Percentiles rank a stretch among this genome's conserved stretches.
Evolutionary conservation across 257 asterid species (phyloP).

Genomic region (Leonotis leonurus): DNA sequence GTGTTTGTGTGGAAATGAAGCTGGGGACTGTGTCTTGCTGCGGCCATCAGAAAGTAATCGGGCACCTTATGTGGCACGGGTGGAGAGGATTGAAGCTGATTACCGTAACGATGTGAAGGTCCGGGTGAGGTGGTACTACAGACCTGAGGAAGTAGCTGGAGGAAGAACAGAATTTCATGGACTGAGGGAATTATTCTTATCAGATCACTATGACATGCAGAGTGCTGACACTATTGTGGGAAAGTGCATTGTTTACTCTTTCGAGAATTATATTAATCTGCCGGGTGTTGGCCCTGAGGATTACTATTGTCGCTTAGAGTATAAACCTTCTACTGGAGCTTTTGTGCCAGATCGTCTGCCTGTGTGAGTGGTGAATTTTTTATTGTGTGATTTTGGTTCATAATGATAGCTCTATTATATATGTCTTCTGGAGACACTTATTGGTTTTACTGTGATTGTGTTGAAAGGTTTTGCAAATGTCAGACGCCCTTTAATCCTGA

Average conservation of each 20-base stretch:
- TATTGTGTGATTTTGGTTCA: neutral
- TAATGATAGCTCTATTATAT: neutral
- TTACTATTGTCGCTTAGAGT: slow-evolving; percentile 55
- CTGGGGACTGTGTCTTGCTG: slow-evolving; percentile 62
- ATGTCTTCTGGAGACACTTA: slow-evolving; percentile 14
- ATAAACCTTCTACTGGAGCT: slow-evolving; percentile 44
- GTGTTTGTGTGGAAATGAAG: slow-evolving; percentile 30
- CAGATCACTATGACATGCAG: slow-evolving; percentile 54
- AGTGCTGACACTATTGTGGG: slow-evolving; percentile 63
- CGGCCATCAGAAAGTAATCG: slow-evolving; percentile 32
- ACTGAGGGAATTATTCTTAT: slow-evolving; percentile 49
- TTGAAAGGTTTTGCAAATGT: slow-evolving; percentile 67
- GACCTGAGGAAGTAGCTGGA: slow-evolving; percentile 64
- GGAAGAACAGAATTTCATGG: slow-evolving; percentile 70
- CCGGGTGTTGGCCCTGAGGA: slow-evolving; percentile 48
- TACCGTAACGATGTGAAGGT: slow-evolving; percentile 35
- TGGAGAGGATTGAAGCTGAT: slow-evolving; percentile 54
- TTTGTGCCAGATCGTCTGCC: slow-evolving; percentile 50
- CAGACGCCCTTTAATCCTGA: slow-evolving; percentile 80
- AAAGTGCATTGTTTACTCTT: slow-evolving; percentile 53
- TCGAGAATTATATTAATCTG: slow-evolving; percentile 52
- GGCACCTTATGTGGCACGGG: slow-evolving; percentile 54
- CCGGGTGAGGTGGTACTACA: slow-evolving; percentile 61
- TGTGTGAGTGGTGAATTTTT: slow-evolving; percentile 40
- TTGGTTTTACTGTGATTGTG: slow-evolving; percentile 3